Evolutionary conservation across 495 filamentous ascomycete genomes (phyloP).

Genomic region (Parathielavia appendiculata): DNA sequence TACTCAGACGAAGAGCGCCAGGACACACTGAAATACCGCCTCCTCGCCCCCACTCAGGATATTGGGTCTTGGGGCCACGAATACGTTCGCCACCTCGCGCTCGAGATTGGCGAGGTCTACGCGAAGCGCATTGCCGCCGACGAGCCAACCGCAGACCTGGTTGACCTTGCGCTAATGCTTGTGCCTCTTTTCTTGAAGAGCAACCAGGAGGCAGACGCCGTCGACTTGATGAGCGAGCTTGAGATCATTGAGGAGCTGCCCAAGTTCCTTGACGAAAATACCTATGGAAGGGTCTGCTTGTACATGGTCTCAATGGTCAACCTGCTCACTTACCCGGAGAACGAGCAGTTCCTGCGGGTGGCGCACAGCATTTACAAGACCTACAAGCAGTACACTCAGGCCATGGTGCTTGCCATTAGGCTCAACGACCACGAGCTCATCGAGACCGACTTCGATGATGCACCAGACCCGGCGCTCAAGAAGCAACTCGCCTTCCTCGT

Average conservation of each 20-base stretch:
- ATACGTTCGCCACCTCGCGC: constrained; percentile 90
- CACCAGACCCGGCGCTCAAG: constrained; percentile 74
- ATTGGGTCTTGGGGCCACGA: constrained; percentile 98
- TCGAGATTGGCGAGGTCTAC: constrained; percentile 94
- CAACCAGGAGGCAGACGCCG: constrained; percentile 96
- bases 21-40: constrained; percentile 91
- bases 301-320: constrained; percentile 99
- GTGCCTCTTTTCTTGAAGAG: constrained; percentile 95
- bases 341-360: constrained; percentile 85
- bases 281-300: constrained; percentile 84
- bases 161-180: constrained; percentile 73
- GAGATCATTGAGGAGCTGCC: constrained; percentile 95
- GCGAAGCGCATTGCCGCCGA: constrained; percentile 60
- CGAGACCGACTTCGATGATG: constrained; percentile 68
- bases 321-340: constrained; percentile 93
- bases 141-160: constrained; percentile 63
- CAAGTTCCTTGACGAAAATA: constrained; percentile 86
- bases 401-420: constrained; percentile 88
- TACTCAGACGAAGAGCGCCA: constrained; percentile 94
- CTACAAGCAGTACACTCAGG: constrained; percentile 87
- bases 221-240: constrained; percentile 91
- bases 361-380: constrained; percentile 88
- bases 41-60: constrained; percentile 84
- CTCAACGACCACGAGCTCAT: constrained; percentile 83
- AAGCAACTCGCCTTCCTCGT: constrained; percentile 94